Evolutionary conservation across 345 rosid species (phyloP), one percentile per base, ranked within the genome.

Genomic region (Adansonia digitata): DNA sequence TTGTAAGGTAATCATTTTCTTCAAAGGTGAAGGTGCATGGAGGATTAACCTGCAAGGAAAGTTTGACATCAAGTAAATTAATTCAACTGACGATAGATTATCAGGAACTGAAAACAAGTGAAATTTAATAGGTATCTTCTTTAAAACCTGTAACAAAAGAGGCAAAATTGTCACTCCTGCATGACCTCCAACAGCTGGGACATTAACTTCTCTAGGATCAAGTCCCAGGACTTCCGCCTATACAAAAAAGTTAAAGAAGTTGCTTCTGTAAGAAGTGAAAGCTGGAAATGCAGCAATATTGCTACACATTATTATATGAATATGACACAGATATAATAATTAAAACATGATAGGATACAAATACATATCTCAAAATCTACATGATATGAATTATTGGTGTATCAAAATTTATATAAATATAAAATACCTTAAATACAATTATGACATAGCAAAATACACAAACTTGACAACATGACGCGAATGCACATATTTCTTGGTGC

Each of bases 201-300:
- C 97, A 81, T 90, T 91, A 13, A 93, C 97, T 79, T 91, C 93
- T 83, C 97, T 85, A 40, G 98, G 99, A 85, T 95, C 97, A 80
- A 91, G 92, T 55, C 97, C 98, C 78, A 95, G 84, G 78, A 93
- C 93, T 84, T 95, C 99, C 35, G 97, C 99, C 99, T 95, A 83
- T 55, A 80, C 15, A 53, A 20, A 64, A 61, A 60, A 10, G 64
- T 8, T 4, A 49, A 0, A 26, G 45, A 45, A 64, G 22, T 53
- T 7, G 26, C 45, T 34, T 61, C 8, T 17, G 10, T 61, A 17
- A 62, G 43, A 20, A 34, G 24, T 35, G 26, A 18, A 17, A 62
- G 12, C 49, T 9, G 22, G 70, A 65, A 40, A 20, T 65, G 49
- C 3, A 10, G 22, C 15, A 64, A 64, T n/a, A n/a, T n/a, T n/a